phyloP scores from a whole-genome alignment of 2,329 filamentous ascomycete genomes.

The Neonectria hederae region DNA sequence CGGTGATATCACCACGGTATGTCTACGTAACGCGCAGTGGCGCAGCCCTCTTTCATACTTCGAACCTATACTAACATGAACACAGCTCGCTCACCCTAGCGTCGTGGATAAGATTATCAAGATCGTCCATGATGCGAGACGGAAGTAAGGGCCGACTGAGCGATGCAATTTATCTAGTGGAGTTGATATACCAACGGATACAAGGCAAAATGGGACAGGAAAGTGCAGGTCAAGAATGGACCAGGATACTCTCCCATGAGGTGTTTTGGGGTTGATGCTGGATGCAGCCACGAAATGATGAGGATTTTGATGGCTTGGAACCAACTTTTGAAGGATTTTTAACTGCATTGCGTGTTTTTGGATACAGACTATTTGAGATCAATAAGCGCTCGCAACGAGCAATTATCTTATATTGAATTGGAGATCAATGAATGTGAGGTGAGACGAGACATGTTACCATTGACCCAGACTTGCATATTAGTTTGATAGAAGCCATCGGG shows the following conservation, averaged over 20 bases:
- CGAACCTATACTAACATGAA: conserved; percentile 29
- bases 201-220: conserved; percentile 32
- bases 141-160: conserved; percentile 53
- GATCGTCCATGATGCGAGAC: conserved; percentile 73
- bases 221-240: conserved; percentile 23
- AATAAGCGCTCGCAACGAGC: conserved; percentile 27
- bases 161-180: conserved; percentile 33
- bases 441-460: background rate
- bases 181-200: conserved; percentile 44
- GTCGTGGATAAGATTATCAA: conserved; percentile 92
- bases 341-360: conserved; percentile 37
- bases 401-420: background rate
- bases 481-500: background rate
- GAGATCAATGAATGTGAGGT: background rate
- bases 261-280: conserved; percentile 41
- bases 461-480: background rate
- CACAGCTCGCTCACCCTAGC: conserved; percentile 84
- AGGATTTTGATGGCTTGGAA: conserved; percentile 32
- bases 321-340: conserved; percentile 28
- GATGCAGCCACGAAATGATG: conserved; percentile 35
- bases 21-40: conserved; percentile 45
- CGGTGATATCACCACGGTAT: conserved; percentile 89
- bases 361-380: conserved; percentile 25
- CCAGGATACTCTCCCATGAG: conserved; percentile 32
- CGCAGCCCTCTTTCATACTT: background rate